Base-by-base conservation (phyloP, 148 eudicot genomes). In the Rhododendron ferrugineum region DNA sequence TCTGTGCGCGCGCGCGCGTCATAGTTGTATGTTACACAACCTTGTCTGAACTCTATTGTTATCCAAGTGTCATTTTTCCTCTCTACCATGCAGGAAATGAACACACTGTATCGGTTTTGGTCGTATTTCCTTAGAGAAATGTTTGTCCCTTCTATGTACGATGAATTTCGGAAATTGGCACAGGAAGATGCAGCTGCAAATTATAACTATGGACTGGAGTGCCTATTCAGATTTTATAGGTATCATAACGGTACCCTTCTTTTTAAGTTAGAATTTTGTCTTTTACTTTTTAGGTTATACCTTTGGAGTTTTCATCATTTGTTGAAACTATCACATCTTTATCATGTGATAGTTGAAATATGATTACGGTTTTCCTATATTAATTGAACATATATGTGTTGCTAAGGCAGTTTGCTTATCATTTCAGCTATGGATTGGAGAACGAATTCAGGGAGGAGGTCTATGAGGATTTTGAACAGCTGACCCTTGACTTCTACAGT, bases 211-310 rank as follows among this genome's bases (percentile, higher is more conserved):
- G 99, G 99, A 82, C 87, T 93, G 37, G 98, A 97, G 89, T 97
- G 99, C 90, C 90, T 97, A 86, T 97, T 97, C 89, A 90, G 98
- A 85, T 97, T 94, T 85, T 97, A 94, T 84, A 97, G 99, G 99
- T 97, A 89, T 40, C 46, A 54, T 49, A 18, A 47, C 49, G 80
- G 6, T 75, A 50, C n/a, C 30, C 23, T 20, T 60, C 42, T 20
- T 42, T 72, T 52, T 10, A 16, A n/a, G 62, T 44, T 26, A n/a
- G 16, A 52, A 56, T 76, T 37, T 56, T 52, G 22, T 77, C 54
- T 14, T 66, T 58, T 77, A 28, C 60, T 78, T 26, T 20, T 28
- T 2, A 37, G 32, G 56, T 62, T 28, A 40, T 40, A 3, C 23
- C 76, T 47, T 84, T 30, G 58, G 47, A 26, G 26, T 60, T 40